Conservation (phyloP, 2,329 filamentous ascomycete genomes). For the Alternaria angustiovoidea region DNA sequence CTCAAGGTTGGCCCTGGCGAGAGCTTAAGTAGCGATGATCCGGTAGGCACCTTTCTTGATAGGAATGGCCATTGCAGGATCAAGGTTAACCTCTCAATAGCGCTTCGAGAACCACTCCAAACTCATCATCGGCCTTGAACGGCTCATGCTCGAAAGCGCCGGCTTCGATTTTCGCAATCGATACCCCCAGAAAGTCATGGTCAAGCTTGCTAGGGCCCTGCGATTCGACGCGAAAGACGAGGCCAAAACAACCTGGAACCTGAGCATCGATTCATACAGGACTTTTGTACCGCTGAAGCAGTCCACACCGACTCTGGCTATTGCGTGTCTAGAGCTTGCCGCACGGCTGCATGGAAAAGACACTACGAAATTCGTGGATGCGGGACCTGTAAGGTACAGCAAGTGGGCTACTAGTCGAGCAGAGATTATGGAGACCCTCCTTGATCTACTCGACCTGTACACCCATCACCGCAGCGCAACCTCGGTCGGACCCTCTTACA, state of each 20-base stretch:
- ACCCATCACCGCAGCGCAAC: slow-evolving; percentile 81
- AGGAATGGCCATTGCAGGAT: no score
- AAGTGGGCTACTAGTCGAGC: slow-evolving; percentile 56
- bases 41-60: slow-evolving; percentile 59
- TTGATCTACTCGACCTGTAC: slow-evolving; percentile 92
- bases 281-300: slow-evolving; percentile 94
- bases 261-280: slow-evolving; percentile 89
- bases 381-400: slow-evolving; percentile 57
- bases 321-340: slow-evolving; percentile 83
- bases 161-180: slow-evolving; percentile 93
- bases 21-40: slow-evolving; percentile 79
- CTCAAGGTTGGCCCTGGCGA: slow-evolving; percentile 74
- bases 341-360: slow-evolving; percentile 70
- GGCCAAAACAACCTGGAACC: slow-evolving; percentile 75
- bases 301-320: slow-evolving; percentile 82
- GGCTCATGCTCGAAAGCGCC: slow-evolving; percentile 89
- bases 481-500: slow-evolving; percentile 74
- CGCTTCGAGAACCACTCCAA: slow-evolving; percentile 81
- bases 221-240: slow-evolving; percentile 64
- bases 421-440: slow-evolving; percentile 73
- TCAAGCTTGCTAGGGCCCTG: slow-evolving; percentile 76
- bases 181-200: slow-evolving; percentile 83
- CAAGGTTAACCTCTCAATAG: slow-evolving; percentile 54
- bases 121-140: slow-evolving; percentile 86
- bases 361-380: slow-evolving; percentile 57